A percentile compares a stretch with the other conserved stretches of the same genome.
phyloP scores from a whole-genome alignment of 768 basidiomycete species.

The Lanmaoa pseudosensibilis region DNA sequence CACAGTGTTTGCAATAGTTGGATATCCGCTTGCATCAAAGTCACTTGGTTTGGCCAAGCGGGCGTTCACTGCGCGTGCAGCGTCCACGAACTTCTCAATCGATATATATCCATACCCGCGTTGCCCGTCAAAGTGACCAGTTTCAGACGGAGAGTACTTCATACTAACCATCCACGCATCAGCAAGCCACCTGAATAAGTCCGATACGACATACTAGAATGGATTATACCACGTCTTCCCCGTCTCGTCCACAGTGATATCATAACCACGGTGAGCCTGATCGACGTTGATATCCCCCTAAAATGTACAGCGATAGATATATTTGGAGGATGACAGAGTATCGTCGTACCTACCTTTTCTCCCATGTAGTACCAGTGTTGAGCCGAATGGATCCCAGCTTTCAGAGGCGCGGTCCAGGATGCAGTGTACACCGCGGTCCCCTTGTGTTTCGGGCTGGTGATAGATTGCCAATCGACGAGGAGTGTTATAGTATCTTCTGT shows the following conservation, averaged over 20 bases:
- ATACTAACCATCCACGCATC: constrained; percentile 51
- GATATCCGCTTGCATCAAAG: constrained; percentile 78
- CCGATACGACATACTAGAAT: constrained; percentile 68
- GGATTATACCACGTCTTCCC: constrained; percentile 89
- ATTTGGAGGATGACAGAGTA: background rate
- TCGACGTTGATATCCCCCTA: constrained; percentile 91
- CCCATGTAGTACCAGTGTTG: constrained; percentile 97
- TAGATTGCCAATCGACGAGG: constrained; percentile 90
- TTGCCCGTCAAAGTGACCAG: constrained; percentile 92
- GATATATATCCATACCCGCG: constrained; percentile 90
- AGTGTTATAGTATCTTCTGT: constrained; percentile 97
- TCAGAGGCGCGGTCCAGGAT: constrained; percentile 90
- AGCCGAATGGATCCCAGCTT: constrained; percentile 84
- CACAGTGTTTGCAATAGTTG: constrained; percentile 88
- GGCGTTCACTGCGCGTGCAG: constrained; percentile 75
- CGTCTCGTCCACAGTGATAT: constrained; percentile 79
- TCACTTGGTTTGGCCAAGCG: constrained; percentile 62
- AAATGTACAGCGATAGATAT: background rate
- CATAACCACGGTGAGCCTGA: constrained; percentile 93
- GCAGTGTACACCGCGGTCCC: constrained; percentile 93
- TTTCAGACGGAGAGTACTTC: constrained; percentile 92
- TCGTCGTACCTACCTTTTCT: constrained; percentile 59
- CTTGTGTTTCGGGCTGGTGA: constrained; percentile 67
- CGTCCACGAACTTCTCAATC: constrained; percentile 90
- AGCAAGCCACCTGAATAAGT: constrained; percentile 1